Evolutionary conservation across 2,329 filamentous ascomycete genomes (phyloP), one percentile per base, ranked within the genome.

Genomic region (Trichophyton rubrum): DNA sequence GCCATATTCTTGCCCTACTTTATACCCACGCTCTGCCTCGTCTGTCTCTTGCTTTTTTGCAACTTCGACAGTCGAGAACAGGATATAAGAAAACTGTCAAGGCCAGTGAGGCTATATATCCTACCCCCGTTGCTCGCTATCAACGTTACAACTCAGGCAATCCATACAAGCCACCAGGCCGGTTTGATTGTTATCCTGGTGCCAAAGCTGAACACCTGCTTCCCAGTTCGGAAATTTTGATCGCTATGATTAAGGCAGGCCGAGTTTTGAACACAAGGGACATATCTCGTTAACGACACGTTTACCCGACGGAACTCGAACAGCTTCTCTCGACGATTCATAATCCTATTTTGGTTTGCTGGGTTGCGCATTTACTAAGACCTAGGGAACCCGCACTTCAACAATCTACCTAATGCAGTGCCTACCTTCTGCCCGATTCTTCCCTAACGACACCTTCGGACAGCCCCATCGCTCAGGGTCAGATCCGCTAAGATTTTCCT

Each of bases 391-490:
- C 35, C 24, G 41, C 11, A 30, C 35, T 43, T n/a, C 55, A 55
- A 35, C 24, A 35, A 35, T 51, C 20, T 60, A 58, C 61, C 64
- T 62, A 58, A 64, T 65, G 64, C 64, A 65, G 61, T 65, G 62
- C 58, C 49, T 65, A 65, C 62, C 60, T 40, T 60, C 64, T 43
- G 55, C 61, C 56, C 59, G 61, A 56, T 60, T 62, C 53, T 59
- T 64, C 24, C 64, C 62, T 27, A 61, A 60, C 62, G 61, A 60
- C 60, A 56, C 62, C 17, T 62, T 64, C 45, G 60, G 64, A 62
- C 59, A 60, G 13, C 22, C 55, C 60, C 66, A 68, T 62, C 63
- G 67, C 63, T 67, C 65, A 59, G 66, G 66, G 58, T 67, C 68
- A 53, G 67, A 67, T 65, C 62, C 61, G 58, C 61, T 66, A n/a